Base-by-base conservation (phyloP, 495 filamentous ascomycete species). In the Penicillium fimorum region DNA sequence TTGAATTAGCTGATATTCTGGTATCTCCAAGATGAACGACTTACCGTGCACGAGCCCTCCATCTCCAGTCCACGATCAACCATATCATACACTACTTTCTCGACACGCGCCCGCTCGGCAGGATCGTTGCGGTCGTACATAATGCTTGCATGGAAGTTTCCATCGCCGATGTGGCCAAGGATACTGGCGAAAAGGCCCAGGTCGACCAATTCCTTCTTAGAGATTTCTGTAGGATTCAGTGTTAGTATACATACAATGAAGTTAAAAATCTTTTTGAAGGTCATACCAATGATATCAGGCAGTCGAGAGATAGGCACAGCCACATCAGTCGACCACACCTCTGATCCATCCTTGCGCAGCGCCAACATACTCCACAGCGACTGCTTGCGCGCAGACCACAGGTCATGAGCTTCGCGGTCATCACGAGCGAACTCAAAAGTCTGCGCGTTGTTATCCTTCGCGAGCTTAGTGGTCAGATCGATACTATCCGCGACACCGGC, bases 111-210 rank as follows among this genome's bases (percentile, higher is more conserved):
- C 32, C 78, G 74, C 71, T 96, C 89, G 4, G 71, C 82, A 11
- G 82, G 81, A 55, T 90, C 77, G 17, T 73, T 77, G 29, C 80
- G 75, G 63, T 93, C 84, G 64, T 94, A 96, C 69, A 96, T 84
- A 63, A 96, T 91, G 68, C 85, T 88, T 62, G 90, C 84, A 67
- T 96, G 92, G 70, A 96, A 96, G 69, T 97, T 97, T 8, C 92
- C 91, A 68, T 96, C 89, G 5, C 90, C 90, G 55, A 95, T 85
- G 59, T 95, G 90, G 12, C 88, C 91, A 0, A 97, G 78, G 24
- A 93, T 91, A 67, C 84, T 89, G 18, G 90, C 91, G 64, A 96
- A 93, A 10, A 96, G 71, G 3, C 90, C 91, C 9, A 93, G 75
- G 8, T 89, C 84, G 63, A 93, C 88, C 76, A 96, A 84, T 68